Conservation (phyloP, 345 rosid species). For the Salix purpurea region DNA sequence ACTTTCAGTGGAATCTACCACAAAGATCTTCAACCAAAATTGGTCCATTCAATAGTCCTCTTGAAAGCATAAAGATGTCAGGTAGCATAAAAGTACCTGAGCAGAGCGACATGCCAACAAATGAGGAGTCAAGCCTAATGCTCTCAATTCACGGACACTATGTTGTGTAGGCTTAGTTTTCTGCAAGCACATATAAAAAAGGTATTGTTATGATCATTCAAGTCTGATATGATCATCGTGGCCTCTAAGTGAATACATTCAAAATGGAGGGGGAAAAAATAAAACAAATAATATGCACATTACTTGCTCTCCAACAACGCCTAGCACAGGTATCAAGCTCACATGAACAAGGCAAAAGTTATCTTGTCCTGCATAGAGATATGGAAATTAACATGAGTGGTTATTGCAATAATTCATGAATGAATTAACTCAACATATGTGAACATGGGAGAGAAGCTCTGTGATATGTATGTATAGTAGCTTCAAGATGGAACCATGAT, state of each 20-base stretch:
- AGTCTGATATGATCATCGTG: not conserved
- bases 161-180: slow-evolving; percentile 38
- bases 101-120: slow-evolving; percentile 36
- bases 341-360: slow-evolving; percentile 34
- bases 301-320: slow-evolving; percentile 37
- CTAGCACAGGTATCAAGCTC: slow-evolving; percentile 33
- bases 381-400: slow-evolving; percentile 18
- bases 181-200: slow-evolving; percentile 13
- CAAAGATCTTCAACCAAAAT: not conserved
- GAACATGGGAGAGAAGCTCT: not conserved
- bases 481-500: not conserved
- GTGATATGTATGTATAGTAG: not conserved
- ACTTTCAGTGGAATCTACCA: not conserved
- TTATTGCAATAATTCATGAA: not conserved
- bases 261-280: not conserved
- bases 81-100: slow-evolving; percentile 17
- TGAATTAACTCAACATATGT: not conserved
- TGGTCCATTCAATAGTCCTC: not conserved
- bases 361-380: slow-evolving; percentile 33
- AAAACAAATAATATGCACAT: not conserved
- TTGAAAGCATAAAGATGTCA: not conserved
- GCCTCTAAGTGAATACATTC: not conserved
- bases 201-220: not conserved
- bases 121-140: slow-evolving; percentile 36
- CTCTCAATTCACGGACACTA: slow-evolving; percentile 36